A percentile compares a stretch with the other conserved stretches of the same genome.
phyloP scores from a whole-genome alignment of 129 eudicot genomes.

The Smallanthus sonchifolius region DNA sequence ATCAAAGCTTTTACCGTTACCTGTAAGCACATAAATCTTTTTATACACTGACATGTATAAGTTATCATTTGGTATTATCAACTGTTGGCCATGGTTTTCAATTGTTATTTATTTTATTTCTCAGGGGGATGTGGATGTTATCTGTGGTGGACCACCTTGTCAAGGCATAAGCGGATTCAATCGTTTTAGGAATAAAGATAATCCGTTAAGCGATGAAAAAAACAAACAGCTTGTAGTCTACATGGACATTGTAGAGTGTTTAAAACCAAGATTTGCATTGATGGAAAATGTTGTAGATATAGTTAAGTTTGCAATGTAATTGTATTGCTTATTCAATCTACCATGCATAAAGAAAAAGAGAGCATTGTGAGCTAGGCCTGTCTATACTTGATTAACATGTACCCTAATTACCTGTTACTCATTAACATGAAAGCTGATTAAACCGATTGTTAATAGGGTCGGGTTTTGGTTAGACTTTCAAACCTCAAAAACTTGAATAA shows the following conservation, averaged over 20 bases:
- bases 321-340: slow-evolving; percentile 54
- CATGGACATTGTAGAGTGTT: slow-evolving; percentile 58
- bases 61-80: neutral
- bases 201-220: slow-evolving; percentile 63
- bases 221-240: slow-evolving; percentile 71
- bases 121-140: slow-evolving; percentile 71
- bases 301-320: slow-evolving; percentile 42
- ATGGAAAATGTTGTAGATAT: slow-evolving; percentile 95
- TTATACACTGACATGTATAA: neutral
- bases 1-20: slow-evolving; percentile 69
- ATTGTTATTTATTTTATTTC: neutral
- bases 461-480: too few relatives aligned
- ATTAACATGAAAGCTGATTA: too few relatives aligned
- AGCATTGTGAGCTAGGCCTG: slow-evolving; percentile 43
- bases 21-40: slow-evolving; percentile 45
- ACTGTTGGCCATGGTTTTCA: too few relatives aligned
- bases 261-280: slow-evolving; percentile 60
- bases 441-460: too few relatives aligned
- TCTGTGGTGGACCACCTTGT: slow-evolving; percentile 97
- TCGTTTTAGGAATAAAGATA: slow-evolving; percentile 51
- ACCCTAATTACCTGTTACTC: too few relatives aligned
- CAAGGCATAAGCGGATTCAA: slow-evolving; percentile 95
- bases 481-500: too few relatives aligned
- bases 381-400: too few relatives aligned
- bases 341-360: slow-evolving; percentile 86